These are phyloP conservation scores for Sutorius eximius DNA, from an alignment of 1,284 basidiomycete species.

Conservation along the genomic window DNA sequence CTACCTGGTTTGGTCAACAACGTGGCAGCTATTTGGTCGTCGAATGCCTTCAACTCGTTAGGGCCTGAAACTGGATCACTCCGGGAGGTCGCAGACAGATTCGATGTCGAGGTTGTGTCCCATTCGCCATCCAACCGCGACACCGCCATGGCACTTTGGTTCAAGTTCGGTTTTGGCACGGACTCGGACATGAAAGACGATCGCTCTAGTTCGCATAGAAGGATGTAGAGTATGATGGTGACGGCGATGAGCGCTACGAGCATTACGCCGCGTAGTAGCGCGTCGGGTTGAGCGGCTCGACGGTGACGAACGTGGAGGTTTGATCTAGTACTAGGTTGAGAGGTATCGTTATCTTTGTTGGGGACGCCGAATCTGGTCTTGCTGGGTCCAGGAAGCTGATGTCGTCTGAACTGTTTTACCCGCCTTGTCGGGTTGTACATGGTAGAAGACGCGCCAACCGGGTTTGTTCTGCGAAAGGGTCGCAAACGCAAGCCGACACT, in stretches of 20 bases:
- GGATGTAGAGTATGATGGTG: constrained; percentile 28
- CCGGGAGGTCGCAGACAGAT: background rate
- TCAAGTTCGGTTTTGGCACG: background rate
- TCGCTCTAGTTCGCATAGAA: constrained; percentile 27
- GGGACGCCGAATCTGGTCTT: background rate
- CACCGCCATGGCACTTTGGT: background rate
- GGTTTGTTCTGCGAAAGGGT: too few relatives aligned
- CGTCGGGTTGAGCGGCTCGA: constrained; percentile 4
- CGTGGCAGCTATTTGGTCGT: background rate
- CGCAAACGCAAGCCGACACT: too few relatives aligned
- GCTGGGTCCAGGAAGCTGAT: background rate
- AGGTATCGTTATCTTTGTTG: constrained; percentile 1
- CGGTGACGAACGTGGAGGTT: constrained; percentile 2
- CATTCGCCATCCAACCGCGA: background rate
- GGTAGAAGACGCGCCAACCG: too few relatives aligned
- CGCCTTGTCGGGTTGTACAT: constrained; percentile 23
- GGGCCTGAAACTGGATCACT: background rate
- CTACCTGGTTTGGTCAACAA: background rate
- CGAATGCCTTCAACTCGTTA: background rate
- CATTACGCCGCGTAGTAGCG: constrained; percentile 21
- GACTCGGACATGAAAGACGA: constrained; percentile 3
- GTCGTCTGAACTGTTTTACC: constrained; percentile 12
- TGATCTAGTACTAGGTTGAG: background rate
- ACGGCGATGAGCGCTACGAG: constrained; percentile 21
- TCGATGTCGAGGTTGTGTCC: background rate